These are phyloP conservation scores for Trypethelium eluteriae DNA, from an alignment of 495 filamentous ascomycete species.

Conservation along the genomic window DNA sequence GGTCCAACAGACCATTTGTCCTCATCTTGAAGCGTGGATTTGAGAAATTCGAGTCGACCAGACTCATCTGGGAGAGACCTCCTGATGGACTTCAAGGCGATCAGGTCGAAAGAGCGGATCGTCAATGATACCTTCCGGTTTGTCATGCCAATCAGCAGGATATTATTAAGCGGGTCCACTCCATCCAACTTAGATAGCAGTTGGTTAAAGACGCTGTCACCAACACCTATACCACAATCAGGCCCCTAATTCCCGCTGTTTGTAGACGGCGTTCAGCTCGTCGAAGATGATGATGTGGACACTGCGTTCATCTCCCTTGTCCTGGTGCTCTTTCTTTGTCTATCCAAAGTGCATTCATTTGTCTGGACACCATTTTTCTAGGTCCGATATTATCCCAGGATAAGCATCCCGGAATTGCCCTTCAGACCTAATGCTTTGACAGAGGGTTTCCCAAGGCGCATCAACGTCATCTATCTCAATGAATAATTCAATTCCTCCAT, in stretches of 20 bases:
- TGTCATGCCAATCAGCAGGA: slow-evolving; percentile 97
- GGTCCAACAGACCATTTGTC: slow-evolving; percentile 69
- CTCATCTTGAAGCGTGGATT: slow-evolving; percentile 94
- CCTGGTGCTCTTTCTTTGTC: slow-evolving; percentile 96
- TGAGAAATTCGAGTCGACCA: slow-evolving; percentile 87
- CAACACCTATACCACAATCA: slow-evolving; percentile 86
- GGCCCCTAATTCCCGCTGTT: slow-evolving; percentile 85
- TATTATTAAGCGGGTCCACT: slow-evolving; percentile 98
- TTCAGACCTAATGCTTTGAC: neutral
- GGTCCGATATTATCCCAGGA: neutral
- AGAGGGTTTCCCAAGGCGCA: neutral
- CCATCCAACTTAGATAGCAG: slow-evolving; percentile 96
- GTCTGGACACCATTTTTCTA: slow-evolving; percentile 41
- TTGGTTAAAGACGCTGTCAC: slow-evolving; percentile 98
- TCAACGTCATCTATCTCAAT: neutral
- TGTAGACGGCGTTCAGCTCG: slow-evolving; percentile 96
- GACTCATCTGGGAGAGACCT: slow-evolving; percentile 91
- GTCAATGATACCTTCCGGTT: slow-evolving; percentile 99
- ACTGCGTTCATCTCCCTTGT: slow-evolving; percentile 91
- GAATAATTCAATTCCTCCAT: neutral
- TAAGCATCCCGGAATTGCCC: neutral
- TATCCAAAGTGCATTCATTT: slow-evolving; percentile 96
- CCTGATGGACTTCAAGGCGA: slow-evolving; percentile 93
- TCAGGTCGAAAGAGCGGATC: slow-evolving; percentile 90
- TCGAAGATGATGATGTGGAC: slow-evolving; percentile 99